A percentile compares a stretch with the other conserved stretches of the same genome.
Evolutionary conservation across 208 protist species (phyloP).

Genomic region (Tritrichomonas musculus): DNA sequence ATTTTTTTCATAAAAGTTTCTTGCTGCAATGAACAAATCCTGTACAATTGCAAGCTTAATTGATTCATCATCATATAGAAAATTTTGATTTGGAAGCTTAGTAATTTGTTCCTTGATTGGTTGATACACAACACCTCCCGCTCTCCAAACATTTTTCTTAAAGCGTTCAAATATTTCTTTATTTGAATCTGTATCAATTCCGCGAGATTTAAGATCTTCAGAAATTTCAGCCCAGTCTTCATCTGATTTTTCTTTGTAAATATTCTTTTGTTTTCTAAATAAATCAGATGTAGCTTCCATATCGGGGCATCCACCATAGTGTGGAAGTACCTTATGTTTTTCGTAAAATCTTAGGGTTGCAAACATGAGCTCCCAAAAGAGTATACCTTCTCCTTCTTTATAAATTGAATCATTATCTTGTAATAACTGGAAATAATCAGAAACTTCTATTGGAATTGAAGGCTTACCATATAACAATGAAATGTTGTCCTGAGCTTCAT

Average conservation of each 20-base stretch:
- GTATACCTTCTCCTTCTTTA: not conserved
- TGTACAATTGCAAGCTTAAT: too few species aligned
- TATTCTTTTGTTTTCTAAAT: not conserved
- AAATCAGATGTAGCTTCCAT: not conserved
- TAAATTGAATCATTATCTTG: not conserved
- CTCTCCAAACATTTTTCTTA: not conserved
- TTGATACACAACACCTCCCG: not conserved
- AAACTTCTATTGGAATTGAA: not conserved
- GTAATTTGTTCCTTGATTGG: not conserved
- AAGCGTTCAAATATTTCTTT: not conserved
- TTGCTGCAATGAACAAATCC: not conserved
- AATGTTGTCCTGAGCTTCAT: not conserved
- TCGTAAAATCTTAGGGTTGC: not conserved
- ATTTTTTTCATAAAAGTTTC: not conserved
- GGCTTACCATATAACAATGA: not conserved
- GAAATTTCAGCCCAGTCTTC: constrained; percentile 18
- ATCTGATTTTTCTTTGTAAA: not conserved
- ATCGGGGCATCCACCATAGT: not conserved
- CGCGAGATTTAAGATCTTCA: not conserved
- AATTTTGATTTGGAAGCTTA: not conserved
- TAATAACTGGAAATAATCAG: not conserved
- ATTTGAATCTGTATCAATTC: not conserved
- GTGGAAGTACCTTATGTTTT: not conserved
- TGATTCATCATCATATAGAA: not conserved
- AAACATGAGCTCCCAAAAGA: not conserved